A percentile compares a stretch with the other conserved stretches of the same genome.
Evolutionary conservation across 768 basidiomycete genomes (phyloP).

Genomic region (Solioccasus polychromus): DNA sequence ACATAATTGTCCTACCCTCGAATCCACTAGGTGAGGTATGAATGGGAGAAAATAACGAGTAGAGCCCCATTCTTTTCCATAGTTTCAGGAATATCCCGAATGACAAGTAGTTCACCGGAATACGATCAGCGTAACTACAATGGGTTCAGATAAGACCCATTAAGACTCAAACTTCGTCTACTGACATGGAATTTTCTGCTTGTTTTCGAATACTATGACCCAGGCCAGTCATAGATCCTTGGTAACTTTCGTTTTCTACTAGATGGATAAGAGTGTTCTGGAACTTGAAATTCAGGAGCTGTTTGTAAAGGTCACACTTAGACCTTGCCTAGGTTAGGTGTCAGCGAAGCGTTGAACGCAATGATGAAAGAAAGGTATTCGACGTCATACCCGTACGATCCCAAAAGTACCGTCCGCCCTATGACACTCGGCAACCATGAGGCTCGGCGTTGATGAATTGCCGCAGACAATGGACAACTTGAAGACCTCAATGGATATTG

Average conservation of each 20-base stretch:
- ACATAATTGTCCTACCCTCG: background rate
- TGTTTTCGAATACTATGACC: constrained; percentile 62
- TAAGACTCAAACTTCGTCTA: background rate
- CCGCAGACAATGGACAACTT: constrained; percentile 84
- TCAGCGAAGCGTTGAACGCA: constrained; percentile 5
- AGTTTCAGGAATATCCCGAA: constrained; percentile 44
- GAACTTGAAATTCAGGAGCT: constrained; percentile 70
- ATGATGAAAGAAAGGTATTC: constrained; percentile 11
- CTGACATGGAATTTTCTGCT: constrained; percentile 44
- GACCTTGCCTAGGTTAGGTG: constrained; percentile 63
- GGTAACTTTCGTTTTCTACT: constrained; percentile 74
- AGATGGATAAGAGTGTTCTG: constrained; percentile 59
- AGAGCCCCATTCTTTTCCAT: constrained; percentile 54
- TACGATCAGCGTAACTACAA: constrained; percentile 24
- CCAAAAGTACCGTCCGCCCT: constrained; percentile 78
- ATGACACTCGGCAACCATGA: constrained; percentile 80
- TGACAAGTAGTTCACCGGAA: constrained; percentile 35
- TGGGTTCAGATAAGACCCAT: constrained; percentile 7
- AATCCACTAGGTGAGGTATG: background rate
- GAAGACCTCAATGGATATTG: constrained; percentile 73
- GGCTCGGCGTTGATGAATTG: constrained; percentile 78
- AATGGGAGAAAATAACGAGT: constrained; percentile 32
- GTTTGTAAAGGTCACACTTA: constrained; percentile 79
- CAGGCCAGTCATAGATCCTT: constrained; percentile 58
- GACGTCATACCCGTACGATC: constrained; percentile 58